Percentiles rank a stretch among this genome's conserved stretches.
Conservation (phyloP, 768 basidiomycete genomes). For the Lactifluus hygrophoroides region DNA sequence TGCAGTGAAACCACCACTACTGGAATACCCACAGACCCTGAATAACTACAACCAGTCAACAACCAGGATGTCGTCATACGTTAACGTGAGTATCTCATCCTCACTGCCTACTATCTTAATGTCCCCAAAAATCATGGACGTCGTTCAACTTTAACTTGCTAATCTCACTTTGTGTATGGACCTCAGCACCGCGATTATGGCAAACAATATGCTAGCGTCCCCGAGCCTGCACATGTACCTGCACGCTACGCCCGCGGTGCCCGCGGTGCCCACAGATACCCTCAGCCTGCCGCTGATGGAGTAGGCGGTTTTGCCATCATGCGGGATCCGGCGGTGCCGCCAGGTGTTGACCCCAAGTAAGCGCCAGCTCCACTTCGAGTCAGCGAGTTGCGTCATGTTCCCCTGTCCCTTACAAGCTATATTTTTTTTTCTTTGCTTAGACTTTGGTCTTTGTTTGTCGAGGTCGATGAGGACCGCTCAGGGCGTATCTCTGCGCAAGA, state of each 20-base stretch:
- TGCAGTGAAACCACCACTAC: not conserved
- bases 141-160: not conserved
- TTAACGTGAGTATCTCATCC: not conserved
- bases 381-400: not conserved
- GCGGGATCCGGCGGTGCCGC: slow-evolving; percentile 34
- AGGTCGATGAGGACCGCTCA: slow-evolving; percentile 66
- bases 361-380: slow-evolving; percentile 22
- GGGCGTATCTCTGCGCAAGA: slow-evolving; percentile 57
- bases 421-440: slow-evolving; percentile 30
- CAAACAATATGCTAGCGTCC: not conserved
- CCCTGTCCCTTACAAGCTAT: not conserved
- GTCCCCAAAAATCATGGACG: not conserved
- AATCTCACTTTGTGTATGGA: not conserved
- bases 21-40: not conserved
- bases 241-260: not conserved
- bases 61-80: not conserved
- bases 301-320: slow-evolving; percentile 29
- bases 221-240: not conserved
- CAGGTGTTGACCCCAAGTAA: slow-evolving; percentile 70
- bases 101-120: not conserved
- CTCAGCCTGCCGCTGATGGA: slow-evolving; percentile 20
- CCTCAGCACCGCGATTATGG: not conserved
- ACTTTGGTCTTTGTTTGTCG: slow-evolving; percentile 62
- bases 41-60: not conserved
- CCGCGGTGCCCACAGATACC: not conserved